These are phyloP conservation scores for Pleodorina starrii DNA, from an alignment of 139 green algal genomes.

Conservation along the genomic window DNA sequence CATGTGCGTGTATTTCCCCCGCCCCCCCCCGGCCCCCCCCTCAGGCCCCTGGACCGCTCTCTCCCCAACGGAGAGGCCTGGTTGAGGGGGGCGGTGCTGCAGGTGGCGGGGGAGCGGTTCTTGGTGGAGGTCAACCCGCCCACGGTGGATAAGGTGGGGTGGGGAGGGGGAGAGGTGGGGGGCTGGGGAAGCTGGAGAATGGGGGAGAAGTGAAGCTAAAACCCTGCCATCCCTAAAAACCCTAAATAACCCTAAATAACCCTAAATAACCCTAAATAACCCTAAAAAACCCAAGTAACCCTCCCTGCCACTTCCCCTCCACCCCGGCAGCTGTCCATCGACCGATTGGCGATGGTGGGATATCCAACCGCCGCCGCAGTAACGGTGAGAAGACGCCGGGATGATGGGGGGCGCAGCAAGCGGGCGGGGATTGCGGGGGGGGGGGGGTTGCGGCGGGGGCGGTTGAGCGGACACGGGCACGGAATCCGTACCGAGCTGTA, in stretches of 20 bases:
- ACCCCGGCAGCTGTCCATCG: constrained; percentile 18
- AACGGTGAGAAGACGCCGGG: constrained; percentile 19
- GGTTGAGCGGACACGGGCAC: too few species aligned
- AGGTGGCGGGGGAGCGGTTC: constrained; percentile 67
- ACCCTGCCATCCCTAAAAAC: too few species aligned
- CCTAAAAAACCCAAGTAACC: too few species aligned
- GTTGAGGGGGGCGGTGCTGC: constrained; percentile 71
- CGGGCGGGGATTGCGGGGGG: too few species aligned
- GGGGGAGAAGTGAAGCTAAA: too few species aligned
- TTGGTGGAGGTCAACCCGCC: constrained; percentile 79
- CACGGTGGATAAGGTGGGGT: constrained; percentile 61
- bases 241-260: too few species aligned
- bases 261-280: too few species aligned
- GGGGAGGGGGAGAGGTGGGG: not conserved
- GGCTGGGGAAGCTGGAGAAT: not conserved
- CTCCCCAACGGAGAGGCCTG: constrained; percentile 79
- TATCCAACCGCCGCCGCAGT: constrained; percentile 54
- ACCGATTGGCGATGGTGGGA: constrained; percentile 64
- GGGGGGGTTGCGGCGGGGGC: too few species aligned
- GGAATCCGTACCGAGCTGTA: too few species aligned
- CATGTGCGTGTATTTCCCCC: too few species aligned
- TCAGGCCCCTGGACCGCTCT: constrained; percentile 57
- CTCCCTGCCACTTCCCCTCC: not conserved
- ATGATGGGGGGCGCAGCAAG: too few species aligned
- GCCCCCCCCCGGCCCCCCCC: too few species aligned